phyloP scores from a whole-genome alignment of 1,139 yeast species.

The Williopsis jadinii region DNA sequence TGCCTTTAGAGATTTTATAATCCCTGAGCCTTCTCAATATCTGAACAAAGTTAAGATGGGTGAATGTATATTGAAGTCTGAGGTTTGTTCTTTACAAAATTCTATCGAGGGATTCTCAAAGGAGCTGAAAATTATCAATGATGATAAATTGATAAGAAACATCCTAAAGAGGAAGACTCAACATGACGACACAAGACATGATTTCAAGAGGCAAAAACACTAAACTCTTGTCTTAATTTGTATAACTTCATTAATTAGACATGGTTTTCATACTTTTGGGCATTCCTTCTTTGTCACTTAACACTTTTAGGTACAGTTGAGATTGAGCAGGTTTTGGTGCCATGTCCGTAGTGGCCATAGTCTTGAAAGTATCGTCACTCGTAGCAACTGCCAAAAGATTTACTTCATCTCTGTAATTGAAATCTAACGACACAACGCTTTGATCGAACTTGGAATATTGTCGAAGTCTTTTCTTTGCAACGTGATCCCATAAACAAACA shows the following conservation, averaged over 20 bases:
- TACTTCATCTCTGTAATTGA: conserved; percentile 25
- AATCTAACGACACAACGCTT: conserved; percentile 45
- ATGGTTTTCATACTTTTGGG: conserved; percentile 17
- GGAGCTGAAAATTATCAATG: conserved; percentile 40
- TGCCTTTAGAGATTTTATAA: conserved; percentile 20
- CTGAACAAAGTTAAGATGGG: conserved; percentile 35
- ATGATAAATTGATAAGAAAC: conserved; percentile 49
- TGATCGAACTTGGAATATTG: conserved; percentile 47
- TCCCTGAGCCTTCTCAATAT: conserved; percentile 15
- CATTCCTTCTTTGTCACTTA: conserved; percentile 14
- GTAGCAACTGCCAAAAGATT: conserved; percentile 50
- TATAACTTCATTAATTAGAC: neutral
- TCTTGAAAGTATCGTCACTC: conserved; percentile 51
- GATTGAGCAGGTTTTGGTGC: conserved; percentile 8
- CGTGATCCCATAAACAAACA: conserved; percentile 73
- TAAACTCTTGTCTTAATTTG: neutral
- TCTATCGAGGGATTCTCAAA: conserved; percentile 33
- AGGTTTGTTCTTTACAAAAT: conserved; percentile 39
- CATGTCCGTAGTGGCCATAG: conserved; percentile 20
- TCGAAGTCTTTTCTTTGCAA: conserved; percentile 51
- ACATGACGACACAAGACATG: conserved; percentile 6
- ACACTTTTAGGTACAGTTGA: conserved; percentile 12
- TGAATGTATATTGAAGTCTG: conserved; percentile 44
- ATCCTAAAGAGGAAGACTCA: conserved; percentile 44
- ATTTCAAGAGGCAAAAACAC: conserved; percentile 13